These are phyloP conservation scores for Hyphochytrium catenoides DNA, from an alignment of 352 stramenopile genomes.

Conservation along the genomic window DNA sequence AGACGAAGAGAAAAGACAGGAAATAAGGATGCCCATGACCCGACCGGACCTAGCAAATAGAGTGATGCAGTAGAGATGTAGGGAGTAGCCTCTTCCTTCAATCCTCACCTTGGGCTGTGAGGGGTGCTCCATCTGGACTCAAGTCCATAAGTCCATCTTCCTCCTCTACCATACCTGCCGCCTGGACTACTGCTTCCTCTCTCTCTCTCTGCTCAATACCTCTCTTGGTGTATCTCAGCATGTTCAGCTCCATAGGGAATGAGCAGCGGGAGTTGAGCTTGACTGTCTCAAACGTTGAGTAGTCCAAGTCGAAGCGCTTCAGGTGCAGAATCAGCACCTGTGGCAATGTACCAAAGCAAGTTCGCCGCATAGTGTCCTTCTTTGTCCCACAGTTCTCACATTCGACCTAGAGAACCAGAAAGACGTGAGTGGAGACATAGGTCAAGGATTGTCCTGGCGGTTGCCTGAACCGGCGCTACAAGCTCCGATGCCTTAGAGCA, in stretches of 20 bases:
- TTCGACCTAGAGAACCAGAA: no score
- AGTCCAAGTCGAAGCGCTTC: conserved; percentile 99
- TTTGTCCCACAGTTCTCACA: conserved; percentile 93
- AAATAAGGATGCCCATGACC: no score
- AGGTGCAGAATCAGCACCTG: conserved; percentile 94
- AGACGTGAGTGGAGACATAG: no score
- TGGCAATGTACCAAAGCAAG: conserved; percentile 78
- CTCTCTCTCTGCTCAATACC: conserved; percentile 78
- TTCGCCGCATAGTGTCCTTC: conserved; percentile 84
- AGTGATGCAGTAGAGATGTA: no score
- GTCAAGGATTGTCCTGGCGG: no score
- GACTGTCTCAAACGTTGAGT: conserved; percentile 96
- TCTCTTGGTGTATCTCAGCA: conserved; percentile 94
- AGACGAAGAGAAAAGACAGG: no score
- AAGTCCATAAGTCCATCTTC: neutral
- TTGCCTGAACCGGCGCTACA: no score
- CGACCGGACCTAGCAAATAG: no score
- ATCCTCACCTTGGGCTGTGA: neutral
- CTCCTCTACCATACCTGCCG: conserved; percentile 10
- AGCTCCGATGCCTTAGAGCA: no score
- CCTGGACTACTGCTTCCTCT: conserved; percentile 21
- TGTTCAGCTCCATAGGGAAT: conserved; percentile 92
- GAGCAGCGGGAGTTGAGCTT: conserved; percentile 96
- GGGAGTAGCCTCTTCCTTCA: conserved; percentile 16
- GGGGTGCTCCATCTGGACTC: neutral